Base-by-base conservation (phyloP, 306 rosid genomes). In the Hippophae tibetana region DNA sequence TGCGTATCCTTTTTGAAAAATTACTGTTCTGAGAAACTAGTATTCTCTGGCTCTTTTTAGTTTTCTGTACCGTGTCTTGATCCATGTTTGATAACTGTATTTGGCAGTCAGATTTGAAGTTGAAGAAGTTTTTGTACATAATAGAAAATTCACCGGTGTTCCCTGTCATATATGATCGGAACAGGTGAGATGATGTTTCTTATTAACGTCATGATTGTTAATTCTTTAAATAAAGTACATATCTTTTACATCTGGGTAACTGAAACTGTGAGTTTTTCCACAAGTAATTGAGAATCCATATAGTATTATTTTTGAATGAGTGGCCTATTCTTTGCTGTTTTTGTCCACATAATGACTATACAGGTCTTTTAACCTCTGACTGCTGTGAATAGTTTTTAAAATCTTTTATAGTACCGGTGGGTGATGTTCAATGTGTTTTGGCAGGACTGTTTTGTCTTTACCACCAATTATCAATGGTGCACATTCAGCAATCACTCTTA, bases 391-490 rank as follows among this genome's bases (percentile, higher is more conserved):
- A 14, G 23, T 12, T 14, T 47, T 55, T 65, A 43, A 38, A 18
- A 50, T 42, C 49, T 5, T 13, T 27, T 25, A 45, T 46, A 54
- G 50, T 38, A 40, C 45, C 41, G 54, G 43, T 59, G 10, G 44
- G 47, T 43, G 49, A 42, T 26, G 9, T 25, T 56, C 2, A 23
- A 2, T 58, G 12, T 61, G 10, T 25, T 42, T 51, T 56, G 48
- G 71, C 93, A 87, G 98, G 76, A 81, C 93, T 70, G 89, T 92
- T 61, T 69, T 92, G 77, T 92, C 98, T 40, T 66, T 92, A 47
- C 98, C 98, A 10, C 98, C 98, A 47, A 87, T 92, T 58, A 92
- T 92, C 43, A 92, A 92, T 73, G 85, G 96, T 63, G 95, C 96
- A 12, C 95, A 83, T 69, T 87, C 98, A 11, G 98, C 98, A 61